Evolutionary conservation across 2,329 filamentous ascomycete species (phyloP).

Genomic region (Bertia moriformis): DNA sequence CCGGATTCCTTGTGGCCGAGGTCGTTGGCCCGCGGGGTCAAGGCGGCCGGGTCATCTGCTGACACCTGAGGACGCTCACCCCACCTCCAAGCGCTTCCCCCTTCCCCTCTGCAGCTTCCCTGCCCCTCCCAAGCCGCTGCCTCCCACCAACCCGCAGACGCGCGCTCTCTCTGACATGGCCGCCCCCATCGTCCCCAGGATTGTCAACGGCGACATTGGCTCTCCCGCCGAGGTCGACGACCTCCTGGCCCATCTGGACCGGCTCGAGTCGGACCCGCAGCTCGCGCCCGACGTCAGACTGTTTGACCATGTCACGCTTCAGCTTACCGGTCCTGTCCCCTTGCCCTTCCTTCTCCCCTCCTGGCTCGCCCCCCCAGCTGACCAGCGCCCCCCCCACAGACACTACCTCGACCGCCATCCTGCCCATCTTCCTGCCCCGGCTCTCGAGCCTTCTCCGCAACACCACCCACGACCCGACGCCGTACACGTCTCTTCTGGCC

Average conservation of each 20-base stretch:
- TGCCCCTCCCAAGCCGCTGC: no score
- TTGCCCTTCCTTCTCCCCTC: not conserved
- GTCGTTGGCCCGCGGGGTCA: no score
- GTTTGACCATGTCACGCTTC: not conserved
- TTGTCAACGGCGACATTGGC: not conserved
- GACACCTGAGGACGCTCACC: no score
- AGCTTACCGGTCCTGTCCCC: not conserved
- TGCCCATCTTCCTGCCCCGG: not conserved
- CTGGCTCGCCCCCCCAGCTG: not conserved
- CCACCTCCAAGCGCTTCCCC: no score
- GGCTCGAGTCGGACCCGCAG: not conserved
- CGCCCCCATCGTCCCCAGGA: not conserved
- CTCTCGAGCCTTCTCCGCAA: not conserved
- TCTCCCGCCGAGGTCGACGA: not conserved
- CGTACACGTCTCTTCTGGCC: not conserved
- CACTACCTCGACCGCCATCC: not conserved
- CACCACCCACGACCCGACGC: not conserved
- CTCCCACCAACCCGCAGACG: no score
- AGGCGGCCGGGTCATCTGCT: no score
- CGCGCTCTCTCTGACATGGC: no score
- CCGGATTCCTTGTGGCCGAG: no score
- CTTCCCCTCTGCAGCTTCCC: no score
- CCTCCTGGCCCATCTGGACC: not conserved
- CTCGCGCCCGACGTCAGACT: not conserved
- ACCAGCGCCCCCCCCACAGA: not conserved